Conservation (phyloP, 148 eudicot species). For the Silene uniflora region DNA sequence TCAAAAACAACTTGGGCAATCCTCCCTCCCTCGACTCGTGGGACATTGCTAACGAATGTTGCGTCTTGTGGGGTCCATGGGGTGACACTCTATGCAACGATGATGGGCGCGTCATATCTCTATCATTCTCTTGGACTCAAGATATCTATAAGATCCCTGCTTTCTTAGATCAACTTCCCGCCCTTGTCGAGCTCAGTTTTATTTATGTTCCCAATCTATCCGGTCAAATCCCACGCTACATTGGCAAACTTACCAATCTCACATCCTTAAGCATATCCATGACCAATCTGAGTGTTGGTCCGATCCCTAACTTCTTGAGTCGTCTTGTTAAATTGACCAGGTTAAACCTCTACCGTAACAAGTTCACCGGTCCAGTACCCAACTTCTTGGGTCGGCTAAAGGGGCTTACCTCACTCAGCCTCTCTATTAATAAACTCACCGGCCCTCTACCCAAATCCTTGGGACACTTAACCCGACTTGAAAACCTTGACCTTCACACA, state of each 20-base stretch:
- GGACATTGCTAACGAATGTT: constrained; percentile 4
- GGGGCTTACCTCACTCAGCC: neutral
- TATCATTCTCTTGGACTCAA: neutral
- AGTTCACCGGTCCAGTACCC: constrained; percentile 9
- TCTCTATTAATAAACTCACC: neutral
- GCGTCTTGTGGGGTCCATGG: neutral
- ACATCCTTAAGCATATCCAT: neutral
- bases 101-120: neutral
- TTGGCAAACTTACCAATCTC: constrained; percentile 12
- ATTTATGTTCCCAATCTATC: neutral
- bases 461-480: neutral
- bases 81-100: neutral
- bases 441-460: neutral
- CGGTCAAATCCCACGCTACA: constrained; percentile 7
- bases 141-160: constrained; percentile 11
- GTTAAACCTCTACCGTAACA: neutral
- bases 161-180: constrained; percentile 12
- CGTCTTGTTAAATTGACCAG: neutral
- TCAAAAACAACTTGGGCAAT: neutral
- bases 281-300: constrained; percentile 14
- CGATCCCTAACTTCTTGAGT: constrained; percentile 9
- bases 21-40: constrained; percentile 11
- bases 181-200: neutral
- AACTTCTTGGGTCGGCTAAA: constrained; percentile 1
- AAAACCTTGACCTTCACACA: neutral